Percentiles rank a stretch among this genome's conserved stretches.
These are phyloP conservation scores for Misopates orontium DNA, from an alignment of 257 asterid genomes.

Conservation along the genomic window DNA sequence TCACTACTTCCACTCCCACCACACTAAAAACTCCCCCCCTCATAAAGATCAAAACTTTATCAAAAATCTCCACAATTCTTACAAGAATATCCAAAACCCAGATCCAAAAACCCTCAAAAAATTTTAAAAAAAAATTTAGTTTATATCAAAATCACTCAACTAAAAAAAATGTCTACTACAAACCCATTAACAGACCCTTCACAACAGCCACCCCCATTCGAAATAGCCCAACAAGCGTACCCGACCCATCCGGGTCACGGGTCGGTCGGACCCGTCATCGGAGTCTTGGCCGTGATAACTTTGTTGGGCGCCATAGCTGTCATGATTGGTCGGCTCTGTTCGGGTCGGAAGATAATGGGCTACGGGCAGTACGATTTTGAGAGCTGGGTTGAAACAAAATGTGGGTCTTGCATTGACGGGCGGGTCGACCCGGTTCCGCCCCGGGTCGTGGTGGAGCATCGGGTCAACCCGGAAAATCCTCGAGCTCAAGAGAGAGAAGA, in stretches of 20 bases:
- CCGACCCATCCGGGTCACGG: slow-evolving; percentile 58
- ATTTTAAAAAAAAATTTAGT: too few species aligned
- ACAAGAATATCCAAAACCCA: slow-evolving; percentile 28
- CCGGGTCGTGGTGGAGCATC: slow-evolving; percentile 42
- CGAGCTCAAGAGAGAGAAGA: slow-evolving; percentile 28
- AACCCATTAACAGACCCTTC: not conserved
- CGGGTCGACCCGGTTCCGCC: slow-evolving; percentile 54
- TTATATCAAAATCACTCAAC: too few species aligned
- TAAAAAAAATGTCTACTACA: slow-evolving; percentile 47
- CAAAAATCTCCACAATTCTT: slow-evolving; percentile 4
- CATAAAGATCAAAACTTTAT: slow-evolving; percentile 5
- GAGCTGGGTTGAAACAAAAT: slow-evolving; percentile 85
- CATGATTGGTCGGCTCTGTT: slow-evolving; percentile 80
- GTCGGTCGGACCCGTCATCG: slow-evolving; percentile 81
- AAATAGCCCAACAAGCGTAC: slow-evolving; percentile 55
- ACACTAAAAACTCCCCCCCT: not conserved
- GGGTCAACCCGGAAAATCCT: slow-evolving; percentile 19
- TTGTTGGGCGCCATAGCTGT: slow-evolving; percentile 73
- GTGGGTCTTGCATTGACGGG: slow-evolving; percentile 84
- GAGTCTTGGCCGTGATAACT: slow-evolving; percentile 65
- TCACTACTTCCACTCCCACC: not conserved
- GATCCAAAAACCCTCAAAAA: slow-evolving; percentile 9
- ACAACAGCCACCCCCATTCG: slow-evolving; percentile 57
- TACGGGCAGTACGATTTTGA: slow-evolving; percentile 69
- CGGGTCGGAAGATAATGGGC: slow-evolving; percentile 75